A percentile compares a stretch with the other conserved stretches of the same genome.
These are phyloP conservation scores for Neurospora sp. DNA, from an alignment of 495 filamentous ascomycete species.

Conservation along the genomic window DNA sequence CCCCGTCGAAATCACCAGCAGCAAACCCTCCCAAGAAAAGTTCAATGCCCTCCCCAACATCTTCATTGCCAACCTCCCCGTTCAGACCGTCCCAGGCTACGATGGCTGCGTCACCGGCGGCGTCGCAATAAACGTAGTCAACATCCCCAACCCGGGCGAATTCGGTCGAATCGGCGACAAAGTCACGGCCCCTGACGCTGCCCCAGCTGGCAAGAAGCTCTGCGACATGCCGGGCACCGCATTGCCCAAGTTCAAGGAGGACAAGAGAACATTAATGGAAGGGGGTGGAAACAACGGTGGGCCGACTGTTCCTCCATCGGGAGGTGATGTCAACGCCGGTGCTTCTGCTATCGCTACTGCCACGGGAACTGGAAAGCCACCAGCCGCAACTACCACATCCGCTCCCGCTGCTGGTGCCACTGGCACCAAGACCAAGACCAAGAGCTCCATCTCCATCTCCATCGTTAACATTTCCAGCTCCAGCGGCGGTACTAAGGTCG, in stretches of 20 bases:
- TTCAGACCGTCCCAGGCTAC: conserved; percentile 5
- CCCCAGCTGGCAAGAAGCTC: too few species aligned
- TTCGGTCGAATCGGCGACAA: conserved; percentile 1
- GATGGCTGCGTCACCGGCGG: conserved; percentile 12
- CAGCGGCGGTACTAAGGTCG: too few species aligned
- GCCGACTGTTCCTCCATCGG: background rate
- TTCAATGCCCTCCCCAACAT: conserved; percentile 40
- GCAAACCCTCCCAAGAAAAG: conserved; percentile 17
- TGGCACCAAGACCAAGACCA: background rate
- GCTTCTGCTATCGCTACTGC: background rate
- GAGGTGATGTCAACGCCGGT: background rate
- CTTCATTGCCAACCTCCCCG: conserved; percentile 50
- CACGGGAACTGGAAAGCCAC: background rate
- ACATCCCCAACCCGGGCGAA: conserved; percentile 23
- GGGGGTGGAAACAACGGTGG: too few species aligned
- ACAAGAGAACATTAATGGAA: too few species aligned
- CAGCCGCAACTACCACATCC: background rate
- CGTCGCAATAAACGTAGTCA: conserved; percentile 6
- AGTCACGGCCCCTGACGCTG: too few species aligned
- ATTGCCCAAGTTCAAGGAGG: too few species aligned
- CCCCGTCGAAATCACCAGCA: conserved; percentile 39
- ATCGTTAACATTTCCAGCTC: too few species aligned
- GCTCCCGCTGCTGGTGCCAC: background rate
- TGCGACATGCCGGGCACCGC: too few species aligned
- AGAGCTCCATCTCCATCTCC: too few species aligned